These are phyloP conservation scores for Atalantia buxifolia DNA, from an alignment of 345 rosid species.

Conservation along the genomic window DNA sequence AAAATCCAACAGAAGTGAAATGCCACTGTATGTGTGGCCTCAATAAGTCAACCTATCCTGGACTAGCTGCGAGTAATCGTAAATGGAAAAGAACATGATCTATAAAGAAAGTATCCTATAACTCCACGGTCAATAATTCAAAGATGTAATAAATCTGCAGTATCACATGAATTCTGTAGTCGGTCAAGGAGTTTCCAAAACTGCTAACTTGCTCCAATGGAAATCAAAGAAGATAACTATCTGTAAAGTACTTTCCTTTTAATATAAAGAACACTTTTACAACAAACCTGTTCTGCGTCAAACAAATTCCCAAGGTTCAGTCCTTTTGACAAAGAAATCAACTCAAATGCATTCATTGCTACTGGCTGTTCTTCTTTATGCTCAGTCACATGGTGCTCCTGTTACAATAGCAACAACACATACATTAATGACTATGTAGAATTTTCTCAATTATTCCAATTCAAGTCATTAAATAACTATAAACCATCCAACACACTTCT, in stretches of 20 bases:
- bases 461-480: background rate
- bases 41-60: background rate
- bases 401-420: conserved; percentile 11
- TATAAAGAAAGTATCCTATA: background rate
- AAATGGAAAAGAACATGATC: background rate
- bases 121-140: background rate
- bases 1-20: too few species aligned
- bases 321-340: conserved; percentile 89
- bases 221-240: background rate
- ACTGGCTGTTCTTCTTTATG: conserved; percentile 82
- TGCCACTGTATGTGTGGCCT: background rate
- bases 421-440: conserved; percentile 1
- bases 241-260: background rate
- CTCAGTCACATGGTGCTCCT: conserved; percentile 89
- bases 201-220: background rate
- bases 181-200: background rate
- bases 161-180: background rate
- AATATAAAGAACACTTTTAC: background rate
- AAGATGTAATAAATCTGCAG: background rate
- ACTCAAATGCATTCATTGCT: conserved; percentile 89
- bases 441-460: background rate
- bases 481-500: conserved; percentile 46
- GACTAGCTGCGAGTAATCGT: background rate
- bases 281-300: conserved; percentile 70
- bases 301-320: conserved; percentile 83